phyloP scores from a whole-genome alignment of 2,329 filamentous ascomycete genomes.

The Talaromyces sp. region DNA sequence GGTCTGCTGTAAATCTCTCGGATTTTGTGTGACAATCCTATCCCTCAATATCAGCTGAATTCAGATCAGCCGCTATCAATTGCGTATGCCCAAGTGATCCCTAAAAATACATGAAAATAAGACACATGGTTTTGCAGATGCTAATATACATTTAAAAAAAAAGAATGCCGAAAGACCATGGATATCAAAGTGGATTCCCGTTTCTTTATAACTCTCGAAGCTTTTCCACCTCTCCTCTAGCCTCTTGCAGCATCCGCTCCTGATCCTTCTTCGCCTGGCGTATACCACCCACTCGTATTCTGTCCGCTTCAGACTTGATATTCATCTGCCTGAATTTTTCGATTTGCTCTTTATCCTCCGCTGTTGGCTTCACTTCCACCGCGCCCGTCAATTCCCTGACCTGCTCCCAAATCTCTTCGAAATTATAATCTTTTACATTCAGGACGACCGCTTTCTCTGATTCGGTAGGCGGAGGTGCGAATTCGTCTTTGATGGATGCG shows the following conservation, averaged over 20 bases:
- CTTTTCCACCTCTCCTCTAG: conserved; percentile 41
- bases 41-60: not conserved
- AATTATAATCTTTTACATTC: conserved; percentile 36
- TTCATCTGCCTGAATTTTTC: conserved; percentile 32
- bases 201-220: conserved; percentile 29
- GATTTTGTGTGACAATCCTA: not conserved
- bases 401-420: conserved; percentile 40
- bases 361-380: conserved; percentile 28
- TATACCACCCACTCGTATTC: conserved; percentile 32
- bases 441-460: conserved; percentile 32
- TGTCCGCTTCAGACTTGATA: conserved; percentile 35
- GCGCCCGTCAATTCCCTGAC: conserved; percentile 40
- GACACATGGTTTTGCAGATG: not conserved
- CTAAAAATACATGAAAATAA: not conserved
- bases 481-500: conserved; percentile 26
- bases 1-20: too few species aligned
- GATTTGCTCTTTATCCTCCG: conserved; percentile 34
- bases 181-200: not conserved
- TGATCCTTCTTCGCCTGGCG: conserved; percentile 43
- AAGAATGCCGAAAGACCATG: not conserved
- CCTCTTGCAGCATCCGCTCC: conserved; percentile 41
- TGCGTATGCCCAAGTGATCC: not conserved
- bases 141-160: conserved; percentile 14
- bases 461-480: conserved; percentile 29
- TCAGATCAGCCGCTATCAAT: not conserved